Conservation (phyloP, 345 rosid genomes). For the Erucastrum elatum region DNA sequence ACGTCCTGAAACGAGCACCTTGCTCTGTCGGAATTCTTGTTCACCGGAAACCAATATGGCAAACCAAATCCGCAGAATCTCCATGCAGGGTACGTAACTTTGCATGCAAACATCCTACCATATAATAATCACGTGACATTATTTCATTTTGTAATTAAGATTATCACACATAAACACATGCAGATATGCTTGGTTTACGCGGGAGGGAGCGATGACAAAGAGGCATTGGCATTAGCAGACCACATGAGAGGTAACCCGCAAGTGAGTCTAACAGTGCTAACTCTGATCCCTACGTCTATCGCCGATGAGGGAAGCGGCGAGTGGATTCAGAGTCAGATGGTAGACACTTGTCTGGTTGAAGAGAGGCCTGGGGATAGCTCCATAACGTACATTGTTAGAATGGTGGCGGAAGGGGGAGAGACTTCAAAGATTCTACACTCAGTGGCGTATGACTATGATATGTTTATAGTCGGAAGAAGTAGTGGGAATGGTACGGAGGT, state of each 20-base stretch:
- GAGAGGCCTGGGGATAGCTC: slow-evolving; percentile 1
- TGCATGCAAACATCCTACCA: background rate
- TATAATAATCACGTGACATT: background rate
- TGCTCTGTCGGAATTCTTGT: slow-evolving; percentile 40
- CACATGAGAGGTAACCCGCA: slow-evolving; percentile 43
- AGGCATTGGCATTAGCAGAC: slow-evolving; percentile 51
- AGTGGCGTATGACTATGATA: slow-evolving; percentile 38
- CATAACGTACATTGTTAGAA: slow-evolving; percentile 25
- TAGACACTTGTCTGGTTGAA: slow-evolving; percentile 15
- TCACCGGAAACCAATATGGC: slow-evolving; percentile 29
- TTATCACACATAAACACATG: background rate
- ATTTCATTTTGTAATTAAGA: background rate
- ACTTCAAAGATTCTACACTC: slow-evolving; percentile 40
- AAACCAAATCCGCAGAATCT: slow-evolving; percentile 11
- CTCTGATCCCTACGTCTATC: background rate
- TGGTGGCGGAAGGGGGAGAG: slow-evolving; percentile 45
- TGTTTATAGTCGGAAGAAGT: slow-evolving; percentile 57
- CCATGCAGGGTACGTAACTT: slow-evolving; percentile 27
- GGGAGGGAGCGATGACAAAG: slow-evolving; percentile 66
- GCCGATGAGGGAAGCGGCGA: background rate
- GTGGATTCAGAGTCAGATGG: slow-evolving; percentile 28
- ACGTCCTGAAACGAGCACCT: slow-evolving; percentile 34
- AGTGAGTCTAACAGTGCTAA: slow-evolving; percentile 40
- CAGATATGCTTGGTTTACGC: slow-evolving; percentile 45
- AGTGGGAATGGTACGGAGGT: slow-evolving; percentile 33